Percentiles rank a stretch among this genome's conserved stretches.
Evolutionary conservation across 208 protist species (phyloP).

Genomic region (Leishmania major): DNA sequence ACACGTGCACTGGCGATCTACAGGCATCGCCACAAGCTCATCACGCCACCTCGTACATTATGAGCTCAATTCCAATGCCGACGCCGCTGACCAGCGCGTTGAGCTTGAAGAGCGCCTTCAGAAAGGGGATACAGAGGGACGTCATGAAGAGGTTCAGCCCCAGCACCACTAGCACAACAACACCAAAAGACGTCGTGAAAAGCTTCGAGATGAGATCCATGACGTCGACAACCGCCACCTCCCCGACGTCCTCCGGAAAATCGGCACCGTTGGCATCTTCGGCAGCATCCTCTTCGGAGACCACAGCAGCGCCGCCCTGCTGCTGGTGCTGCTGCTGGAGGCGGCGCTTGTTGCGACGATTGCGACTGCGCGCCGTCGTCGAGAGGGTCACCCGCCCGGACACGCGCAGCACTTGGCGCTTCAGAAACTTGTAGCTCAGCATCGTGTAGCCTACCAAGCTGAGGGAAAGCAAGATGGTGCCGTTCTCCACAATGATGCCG

Average conservation of each 20-base stretch:
- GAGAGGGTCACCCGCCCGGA: slow-evolving; percentile 28
- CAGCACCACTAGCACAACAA: slow-evolving; percentile 65
- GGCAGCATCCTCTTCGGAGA: slow-evolving; percentile 8
- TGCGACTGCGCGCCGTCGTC: slow-evolving; percentile 21
- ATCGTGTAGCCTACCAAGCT: slow-evolving; percentile 83
- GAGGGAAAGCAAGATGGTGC: slow-evolving; percentile 73
- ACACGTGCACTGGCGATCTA: background rate
- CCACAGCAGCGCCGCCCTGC: slow-evolving; percentile 3
- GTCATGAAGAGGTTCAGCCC: slow-evolving; percentile 77
- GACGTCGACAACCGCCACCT: slow-evolving; percentile 58
- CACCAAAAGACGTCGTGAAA: slow-evolving; percentile 83
- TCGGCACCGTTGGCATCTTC: background rate
- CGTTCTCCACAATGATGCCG: slow-evolving; percentile 78
- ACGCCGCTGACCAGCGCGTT: slow-evolving; percentile 83
- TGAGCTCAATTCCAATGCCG: slow-evolving; percentile 82
- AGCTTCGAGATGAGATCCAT: slow-evolving; percentile 75
- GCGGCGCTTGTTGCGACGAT: slow-evolving; percentile 13
- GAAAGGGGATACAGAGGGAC: slow-evolving; percentile 73
- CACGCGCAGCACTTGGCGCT: slow-evolving; percentile 50
- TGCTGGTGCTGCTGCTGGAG: slow-evolving; percentile 9
- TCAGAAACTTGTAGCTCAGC: slow-evolving; percentile 74
- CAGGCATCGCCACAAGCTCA: background rate
- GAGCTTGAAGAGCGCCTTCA: slow-evolving; percentile 80
- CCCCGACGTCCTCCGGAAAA: slow-evolving; percentile 26
- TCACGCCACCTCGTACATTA: slow-evolving; percentile 80